phyloP scores from a whole-genome alignment of 805 yeast genomes.

The Wickerhamomyces canadensis region DNA sequence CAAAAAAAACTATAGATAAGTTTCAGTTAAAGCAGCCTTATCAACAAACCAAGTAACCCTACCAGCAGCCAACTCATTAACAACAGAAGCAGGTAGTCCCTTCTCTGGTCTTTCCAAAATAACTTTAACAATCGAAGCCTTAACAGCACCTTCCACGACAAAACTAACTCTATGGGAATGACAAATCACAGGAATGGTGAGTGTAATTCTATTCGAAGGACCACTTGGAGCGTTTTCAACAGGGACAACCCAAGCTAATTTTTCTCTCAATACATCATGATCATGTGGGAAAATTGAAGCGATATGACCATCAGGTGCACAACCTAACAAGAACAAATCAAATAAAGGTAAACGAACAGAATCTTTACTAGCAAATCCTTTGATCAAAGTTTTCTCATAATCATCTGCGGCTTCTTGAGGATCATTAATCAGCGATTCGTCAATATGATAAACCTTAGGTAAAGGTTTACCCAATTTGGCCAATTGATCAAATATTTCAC shows the following conservation, averaged over 20 bases:
- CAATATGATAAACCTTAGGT: conserved; percentile 81
- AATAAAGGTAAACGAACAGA: conserved; percentile 94
- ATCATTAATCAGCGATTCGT: conserved; percentile 66
- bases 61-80: conserved; percentile 95
- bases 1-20: conserved; percentile 3
- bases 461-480: conserved; percentile 27
- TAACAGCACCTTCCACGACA: conserved; percentile 94
- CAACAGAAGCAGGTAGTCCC: conserved; percentile 89
- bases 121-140: conserved; percentile 85
- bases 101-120: conserved; percentile 97
- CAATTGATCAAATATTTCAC: conserved; percentile 71
- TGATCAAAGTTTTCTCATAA: conserved; percentile 81
- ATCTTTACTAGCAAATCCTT: conserved; percentile 93
- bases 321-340: conserved; percentile 85
- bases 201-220: conserved; percentile 78
- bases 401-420: conserved; percentile 92
- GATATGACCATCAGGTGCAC: conserved; percentile 98
- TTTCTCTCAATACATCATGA: conserved; percentile 82
- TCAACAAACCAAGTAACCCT: conserved; percentile 97
- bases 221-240: conserved; percentile 89
- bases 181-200: conserved; percentile 90
- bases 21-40: conserved; percentile 79
- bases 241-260: conserved; percentile 92
- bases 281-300: conserved; percentile 91
- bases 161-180: conserved; percentile 90